Conservation (phyloP, 768 basidiomycete species). For the Mycena alexandri region DNA sequence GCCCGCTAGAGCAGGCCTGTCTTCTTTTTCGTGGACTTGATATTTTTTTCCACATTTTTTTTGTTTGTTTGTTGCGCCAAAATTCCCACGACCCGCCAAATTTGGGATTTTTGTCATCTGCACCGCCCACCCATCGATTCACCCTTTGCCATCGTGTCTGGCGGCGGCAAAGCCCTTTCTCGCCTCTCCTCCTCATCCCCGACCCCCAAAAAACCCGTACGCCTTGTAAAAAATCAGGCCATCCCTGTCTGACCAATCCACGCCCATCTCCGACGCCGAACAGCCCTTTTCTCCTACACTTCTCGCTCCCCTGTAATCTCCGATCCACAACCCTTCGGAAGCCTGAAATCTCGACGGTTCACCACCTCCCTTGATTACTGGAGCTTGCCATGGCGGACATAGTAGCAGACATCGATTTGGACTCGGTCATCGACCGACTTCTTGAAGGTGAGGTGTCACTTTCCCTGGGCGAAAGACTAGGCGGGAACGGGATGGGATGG, state of each 20-base stretch:
- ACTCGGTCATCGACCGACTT: constrained; percentile 98
- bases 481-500: not conserved
- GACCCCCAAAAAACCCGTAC: constrained; percentile 16
- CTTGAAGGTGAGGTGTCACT: constrained; percentile 86
- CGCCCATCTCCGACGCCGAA: constrained; percentile 32
- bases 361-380: constrained; percentile 18
- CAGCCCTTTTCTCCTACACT: constrained; percentile 10
- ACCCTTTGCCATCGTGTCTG: constrained; percentile 26
- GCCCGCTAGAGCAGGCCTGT: no score
- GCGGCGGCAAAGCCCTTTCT: constrained; percentile 21
- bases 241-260: constrained; percentile 31
- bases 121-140: constrained; percentile 32
- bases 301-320: constrained; percentile 25
- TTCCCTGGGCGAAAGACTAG: not conserved
- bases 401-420: constrained; percentile 95
- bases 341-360: constrained; percentile 26
- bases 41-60: no score
- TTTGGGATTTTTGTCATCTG: constrained; percentile 27
- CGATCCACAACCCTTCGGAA: constrained; percentile 2
- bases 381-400: constrained; percentile 74
- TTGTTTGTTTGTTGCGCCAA: no score
- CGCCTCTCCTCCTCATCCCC: not conserved
- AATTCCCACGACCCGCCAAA: no score
- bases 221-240: constrained; percentile 16
- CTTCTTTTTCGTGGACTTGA: no score